Percentiles rank a stretch among this genome's conserved stretches.
Conservation (phyloP, 2,329 filamentous ascomycete genomes). For the Epichloe uncinata region DNA sequence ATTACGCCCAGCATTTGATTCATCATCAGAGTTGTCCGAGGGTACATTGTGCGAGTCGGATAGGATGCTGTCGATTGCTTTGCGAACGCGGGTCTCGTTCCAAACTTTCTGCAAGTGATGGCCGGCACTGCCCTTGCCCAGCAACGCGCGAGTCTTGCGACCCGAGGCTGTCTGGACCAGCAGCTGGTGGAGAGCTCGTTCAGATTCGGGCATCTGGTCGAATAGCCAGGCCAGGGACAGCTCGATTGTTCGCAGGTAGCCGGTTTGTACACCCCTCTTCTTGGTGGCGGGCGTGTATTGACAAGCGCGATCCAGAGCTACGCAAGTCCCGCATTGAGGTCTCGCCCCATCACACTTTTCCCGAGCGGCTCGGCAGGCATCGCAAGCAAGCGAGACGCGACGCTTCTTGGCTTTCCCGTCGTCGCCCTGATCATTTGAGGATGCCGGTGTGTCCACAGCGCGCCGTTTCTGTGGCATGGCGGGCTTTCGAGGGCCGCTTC, state of each 20-base stretch:
- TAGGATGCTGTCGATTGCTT: slow-evolving; percentile 48
- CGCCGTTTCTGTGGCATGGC: slow-evolving; percentile 28
- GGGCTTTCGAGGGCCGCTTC: background rate
- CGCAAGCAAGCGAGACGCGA: slow-evolving; percentile 55
- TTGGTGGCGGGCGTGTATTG: slow-evolving; percentile 62
- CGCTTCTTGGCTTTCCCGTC: slow-evolving; percentile 36
- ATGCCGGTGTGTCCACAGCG: slow-evolving; percentile 7
- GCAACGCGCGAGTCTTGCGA: slow-evolving; percentile 29
- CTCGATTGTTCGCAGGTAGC: slow-evolving; percentile 64
- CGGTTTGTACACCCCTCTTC: slow-evolving; percentile 67
- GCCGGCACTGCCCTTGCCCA: slow-evolving; percentile 38
- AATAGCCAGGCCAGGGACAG: slow-evolving; percentile 54
- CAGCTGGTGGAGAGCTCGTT: slow-evolving; percentile 41
- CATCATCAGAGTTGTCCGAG: slow-evolving; percentile 22
- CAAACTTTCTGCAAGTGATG: slow-evolving; percentile 48
- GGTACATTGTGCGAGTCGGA: slow-evolving; percentile 27
- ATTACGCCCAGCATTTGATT: slow-evolving; percentile 17
- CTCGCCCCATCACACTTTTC: slow-evolving; percentile 62
- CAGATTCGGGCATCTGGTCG: slow-evolving; percentile 44
- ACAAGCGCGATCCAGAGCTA: slow-evolving; percentile 48
- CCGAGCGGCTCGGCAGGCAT: slow-evolving; percentile 52
- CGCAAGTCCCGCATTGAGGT: slow-evolving; percentile 55
- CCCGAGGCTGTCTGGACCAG: slow-evolving; percentile 32
- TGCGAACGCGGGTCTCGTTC: slow-evolving; percentile 48
- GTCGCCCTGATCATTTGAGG: background rate